Conservation (phyloP, 75 land plant species). For the Pinus tabuliformis region DNA sequence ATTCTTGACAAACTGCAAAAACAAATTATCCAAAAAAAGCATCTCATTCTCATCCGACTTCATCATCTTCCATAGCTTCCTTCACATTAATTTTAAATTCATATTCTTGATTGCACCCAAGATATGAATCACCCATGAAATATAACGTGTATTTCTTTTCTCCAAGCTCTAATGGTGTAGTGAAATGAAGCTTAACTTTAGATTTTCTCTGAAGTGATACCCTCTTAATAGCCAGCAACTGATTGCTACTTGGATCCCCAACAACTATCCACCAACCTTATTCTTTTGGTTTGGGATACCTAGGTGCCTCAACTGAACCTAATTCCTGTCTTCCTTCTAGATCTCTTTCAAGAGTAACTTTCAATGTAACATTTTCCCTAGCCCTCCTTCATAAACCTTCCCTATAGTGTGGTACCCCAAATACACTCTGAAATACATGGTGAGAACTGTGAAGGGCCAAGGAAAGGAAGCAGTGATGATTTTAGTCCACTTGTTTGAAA, state of each 20-base stretch:
- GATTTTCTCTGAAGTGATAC: slow-evolving; percentile 69
- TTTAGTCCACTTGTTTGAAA: slow-evolving; percentile 16
- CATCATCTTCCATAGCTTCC: slow-evolving; percentile 41
- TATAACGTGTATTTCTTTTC: slow-evolving; percentile 72
- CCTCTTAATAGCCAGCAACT: slow-evolving; percentile 80
- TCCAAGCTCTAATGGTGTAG: slow-evolving; percentile 74
- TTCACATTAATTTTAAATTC: slow-evolving; percentile 75
- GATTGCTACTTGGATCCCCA: slow-evolving; percentile 73
- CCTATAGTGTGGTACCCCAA: slow-evolving; percentile 82
- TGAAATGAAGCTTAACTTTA: slow-evolving; percentile 69
- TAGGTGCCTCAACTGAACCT: slow-evolving; percentile 89
- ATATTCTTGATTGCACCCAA: slow-evolving; percentile 95
- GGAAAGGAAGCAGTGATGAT: slow-evolving; percentile 19
- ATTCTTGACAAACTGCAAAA: too few species aligned
- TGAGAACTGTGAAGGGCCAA: slow-evolving; percentile 70
- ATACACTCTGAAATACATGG: slow-evolving; percentile 90
- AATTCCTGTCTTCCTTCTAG: slow-evolving; percentile 75
- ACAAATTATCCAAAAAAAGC: not conserved
- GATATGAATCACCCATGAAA: slow-evolving; percentile 94
- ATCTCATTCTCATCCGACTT: slow-evolving; percentile 14
- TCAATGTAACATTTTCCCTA: slow-evolving; percentile 67
- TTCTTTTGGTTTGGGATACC: slow-evolving; percentile 85
- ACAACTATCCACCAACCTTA: slow-evolving; percentile 98
- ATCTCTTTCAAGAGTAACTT: slow-evolving; percentile 78
- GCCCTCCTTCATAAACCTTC: slow-evolving; percentile 78